Evolutionary conservation across 2,329 filamentous ascomycete species (phyloP).

Genomic region (Nigrospora sphaerica): DNA sequence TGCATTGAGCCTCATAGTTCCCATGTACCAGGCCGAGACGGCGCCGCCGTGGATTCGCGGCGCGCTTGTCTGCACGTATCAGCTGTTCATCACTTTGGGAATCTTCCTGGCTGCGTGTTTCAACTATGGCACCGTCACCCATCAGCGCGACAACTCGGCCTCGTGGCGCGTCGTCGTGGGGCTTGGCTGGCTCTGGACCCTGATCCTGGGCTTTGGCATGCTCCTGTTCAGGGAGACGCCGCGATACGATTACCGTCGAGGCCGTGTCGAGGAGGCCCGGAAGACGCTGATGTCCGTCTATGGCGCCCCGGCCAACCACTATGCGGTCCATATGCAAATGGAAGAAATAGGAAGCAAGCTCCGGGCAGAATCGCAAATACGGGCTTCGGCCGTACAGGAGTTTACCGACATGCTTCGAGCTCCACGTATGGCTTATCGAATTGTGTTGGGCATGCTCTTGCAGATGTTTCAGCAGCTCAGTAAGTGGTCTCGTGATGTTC

Average conservation of each 20-base stretch:
- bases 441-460: constrained; percentile 50
- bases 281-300: constrained; percentile 41
- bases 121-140: constrained; percentile 53
- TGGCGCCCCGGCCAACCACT: constrained; percentile 33
- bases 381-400: constrained; percentile 33
- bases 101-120: constrained; percentile 54
- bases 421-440: constrained; percentile 57
- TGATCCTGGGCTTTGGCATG: constrained; percentile 41
- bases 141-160: constrained; percentile 35
- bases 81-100: constrained; percentile 66
- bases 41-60: constrained; percentile 61
- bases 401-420: constrained; percentile 56
- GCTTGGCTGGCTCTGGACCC: constrained; percentile 42
- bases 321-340: constrained; percentile 38
- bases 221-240: constrained; percentile 45
- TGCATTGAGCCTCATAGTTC: constrained; percentile 54
- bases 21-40: constrained; percentile 70
- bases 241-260: constrained; percentile 42
- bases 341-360: constrained; percentile 48
- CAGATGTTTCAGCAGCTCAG: constrained; percentile 63
- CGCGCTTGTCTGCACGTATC: constrained; percentile 58
- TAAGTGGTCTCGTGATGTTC: too few species aligned
- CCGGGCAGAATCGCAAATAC: constrained; percentile 34
- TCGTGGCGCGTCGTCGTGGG: constrained; percentile 56
- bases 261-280: constrained; percentile 37